Conservation (phyloP, 2,329 filamentous ascomycete species). For the Pseudogymnoascus sp. region DNA sequence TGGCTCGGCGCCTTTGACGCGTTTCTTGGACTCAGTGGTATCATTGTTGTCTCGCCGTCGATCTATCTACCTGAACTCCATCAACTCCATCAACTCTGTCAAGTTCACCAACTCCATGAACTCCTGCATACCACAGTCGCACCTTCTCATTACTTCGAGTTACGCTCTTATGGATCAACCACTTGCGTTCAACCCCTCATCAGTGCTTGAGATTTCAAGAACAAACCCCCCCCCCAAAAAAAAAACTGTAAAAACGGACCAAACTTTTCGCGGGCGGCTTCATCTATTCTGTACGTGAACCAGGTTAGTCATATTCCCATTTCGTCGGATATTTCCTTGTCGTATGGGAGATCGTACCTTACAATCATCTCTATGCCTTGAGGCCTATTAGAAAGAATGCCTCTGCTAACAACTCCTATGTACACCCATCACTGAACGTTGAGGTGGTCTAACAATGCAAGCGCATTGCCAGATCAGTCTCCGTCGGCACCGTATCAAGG, state of each 20-base stretch:
- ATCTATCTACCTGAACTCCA: neutral
- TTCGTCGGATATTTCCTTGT: neutral
- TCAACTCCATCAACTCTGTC: neutral
- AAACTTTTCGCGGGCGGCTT: neutral
- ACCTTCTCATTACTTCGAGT: neutral
- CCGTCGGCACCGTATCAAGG: neutral
- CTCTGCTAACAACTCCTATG: neutral
- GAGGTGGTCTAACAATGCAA: neutral
- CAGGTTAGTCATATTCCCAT: neutral
- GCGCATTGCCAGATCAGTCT: neutral
- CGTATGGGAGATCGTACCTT: neutral
- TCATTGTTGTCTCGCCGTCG: neutral
- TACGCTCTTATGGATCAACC: neutral
- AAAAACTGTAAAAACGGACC: neutral
- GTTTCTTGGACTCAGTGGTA: neutral
- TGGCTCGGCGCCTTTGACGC: neutral
- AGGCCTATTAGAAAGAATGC: neutral
- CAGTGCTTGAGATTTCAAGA: conserved; percentile 26
- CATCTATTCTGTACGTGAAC: neutral
- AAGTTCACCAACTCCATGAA: neutral
- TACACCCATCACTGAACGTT: neutral
- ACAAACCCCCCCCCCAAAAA: neutral
- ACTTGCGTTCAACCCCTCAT: conserved; percentile 25
- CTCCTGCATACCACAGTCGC: neutral
- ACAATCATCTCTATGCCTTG: neutral